A percentile compares a stretch with the other conserved stretches of the same genome.
Evolutionary conservation across 2,329 filamentous ascomycete species (phyloP).

Genomic region (Talaromyces sp.): DNA sequence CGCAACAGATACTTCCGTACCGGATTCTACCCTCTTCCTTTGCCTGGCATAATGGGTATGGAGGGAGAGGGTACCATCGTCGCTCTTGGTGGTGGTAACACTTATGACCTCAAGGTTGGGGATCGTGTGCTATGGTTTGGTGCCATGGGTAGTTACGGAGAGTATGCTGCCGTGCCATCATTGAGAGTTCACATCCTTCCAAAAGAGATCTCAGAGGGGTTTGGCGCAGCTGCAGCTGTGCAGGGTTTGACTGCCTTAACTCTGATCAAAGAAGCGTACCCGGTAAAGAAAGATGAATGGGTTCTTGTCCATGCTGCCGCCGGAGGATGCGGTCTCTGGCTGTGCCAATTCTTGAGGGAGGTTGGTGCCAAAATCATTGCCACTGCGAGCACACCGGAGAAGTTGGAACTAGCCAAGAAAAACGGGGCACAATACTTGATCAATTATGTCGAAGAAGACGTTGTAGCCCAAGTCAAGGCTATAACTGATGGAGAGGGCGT

Average conservation of each 20-base stretch:
- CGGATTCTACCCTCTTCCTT: constrained; percentile 65
- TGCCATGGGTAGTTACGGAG: constrained; percentile 48
- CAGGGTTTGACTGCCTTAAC: constrained; percentile 77
- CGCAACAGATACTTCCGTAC: constrained; percentile 63
- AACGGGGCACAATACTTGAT: constrained; percentile 63
- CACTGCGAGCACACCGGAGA: constrained; percentile 65
- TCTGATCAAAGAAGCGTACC: constrained; percentile 64
- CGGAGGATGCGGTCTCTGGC: constrained; percentile 67
- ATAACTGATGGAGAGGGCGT: constrained; percentile 67
- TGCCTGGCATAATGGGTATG: constrained; percentile 69
- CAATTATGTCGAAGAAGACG: constrained; percentile 72
- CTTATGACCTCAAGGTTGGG: constrained; percentile 54
- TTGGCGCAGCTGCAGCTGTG: constrained; percentile 62
- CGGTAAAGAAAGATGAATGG: constrained; percentile 68
- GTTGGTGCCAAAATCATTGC: constrained; percentile 72
- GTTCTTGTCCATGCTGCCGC: constrained; percentile 75
- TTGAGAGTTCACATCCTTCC: constrained; percentile 57
- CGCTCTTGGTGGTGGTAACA: constrained; percentile 49
- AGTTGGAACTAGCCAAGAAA: constrained; percentile 60
- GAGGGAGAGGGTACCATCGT: constrained; percentile 69
- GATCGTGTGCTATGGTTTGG: constrained; percentile 65
- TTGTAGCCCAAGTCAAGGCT: constrained; percentile 73
- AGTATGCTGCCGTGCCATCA: constrained; percentile 51
- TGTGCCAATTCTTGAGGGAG: constrained; percentile 65
- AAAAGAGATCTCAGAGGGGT: constrained; percentile 51